Evolutionary conservation across 441 rosid species (phyloP).

Genomic region (Corymbia citriodora): DNA sequence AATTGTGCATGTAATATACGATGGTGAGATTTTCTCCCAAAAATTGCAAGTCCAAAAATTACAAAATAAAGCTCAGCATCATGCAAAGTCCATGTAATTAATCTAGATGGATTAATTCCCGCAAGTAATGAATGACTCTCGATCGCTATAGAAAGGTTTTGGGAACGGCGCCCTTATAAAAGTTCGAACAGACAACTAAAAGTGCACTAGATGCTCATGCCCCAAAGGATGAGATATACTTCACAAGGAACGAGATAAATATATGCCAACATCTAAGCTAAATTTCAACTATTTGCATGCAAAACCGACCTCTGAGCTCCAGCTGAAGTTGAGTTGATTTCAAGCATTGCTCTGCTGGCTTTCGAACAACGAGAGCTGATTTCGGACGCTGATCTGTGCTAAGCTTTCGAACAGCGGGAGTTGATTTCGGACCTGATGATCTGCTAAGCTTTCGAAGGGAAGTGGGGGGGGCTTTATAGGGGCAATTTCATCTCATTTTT

Average conservation of each 20-base stretch:
- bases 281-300: background rate
- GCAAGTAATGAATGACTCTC: background rate
- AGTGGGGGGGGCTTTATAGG: too few relatives aligned
- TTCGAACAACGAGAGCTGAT: background rate
- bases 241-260: background rate
- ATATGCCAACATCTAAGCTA: background rate
- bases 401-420: background rate
- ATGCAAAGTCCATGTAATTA: background rate
- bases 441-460: background rate
- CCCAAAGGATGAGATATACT: background rate
- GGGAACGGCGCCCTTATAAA: background rate
- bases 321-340: background rate
- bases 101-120: background rate
- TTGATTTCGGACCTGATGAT: background rate
- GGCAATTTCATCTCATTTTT: too few relatives aligned
- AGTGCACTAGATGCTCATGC: background rate
- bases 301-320: background rate
- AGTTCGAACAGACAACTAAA: too few relatives aligned
- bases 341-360: background rate
- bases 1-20: background rate
- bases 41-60: background rate
- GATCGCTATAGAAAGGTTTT: background rate
- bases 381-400: background rate
- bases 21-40: background rate
- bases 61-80: background rate